Base-by-base conservation (phyloP, 495 filamentous ascomycete genomes). In the Hamigera avellanea region DNA sequence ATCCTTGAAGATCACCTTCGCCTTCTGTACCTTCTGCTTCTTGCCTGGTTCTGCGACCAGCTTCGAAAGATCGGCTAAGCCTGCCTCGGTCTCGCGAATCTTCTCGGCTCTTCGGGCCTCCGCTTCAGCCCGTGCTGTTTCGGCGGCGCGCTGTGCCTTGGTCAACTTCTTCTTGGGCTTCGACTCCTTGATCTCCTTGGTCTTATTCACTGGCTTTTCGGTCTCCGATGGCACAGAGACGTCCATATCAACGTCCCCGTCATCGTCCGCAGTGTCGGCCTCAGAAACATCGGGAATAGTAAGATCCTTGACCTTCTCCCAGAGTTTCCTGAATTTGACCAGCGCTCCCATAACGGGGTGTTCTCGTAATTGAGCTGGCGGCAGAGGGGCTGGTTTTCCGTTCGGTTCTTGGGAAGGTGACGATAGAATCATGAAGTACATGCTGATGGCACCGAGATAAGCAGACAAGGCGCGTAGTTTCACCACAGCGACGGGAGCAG, bases 381-480 rank as follows among this genome's bases (percentile, higher is more conserved):
- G 63, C 56, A 79, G 67, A 10, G 73, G 56, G n/a, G 61, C 32
- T 8, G 61, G 57, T 12, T 67, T 61, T 9, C 50, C 49, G 26
- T 66, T 62, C 12, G 72, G 47, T 17, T 61, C 69, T 32, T 75
- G 61, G 10, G 81, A 68, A 1, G 79, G 70, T 2, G 85, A 93
- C 17, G 85, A 81, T 18, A 96, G 62, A 27, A 96, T 69, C 37
- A 86, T 83, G 54, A 98, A 95, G 55, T 96, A 98, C 77, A 95
- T 86, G 39, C 80, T 77, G 48, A 96, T 66, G 0, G 84, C 69
- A 25, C 80, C 88, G 13, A 96, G 63, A 54, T 96, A 95, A 31
- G 86, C 78, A 19, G 80, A 79, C 17, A 93, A 56, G 16, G 88
- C 76, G 43, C 80, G 78, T 43, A 76, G 61, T 50, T 91, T 86